Evolutionary conservation across 139 green algal genomes (phyloP), one percentile per base, ranked within the genome.

Genomic region (Asterochloris erici): DNA sequence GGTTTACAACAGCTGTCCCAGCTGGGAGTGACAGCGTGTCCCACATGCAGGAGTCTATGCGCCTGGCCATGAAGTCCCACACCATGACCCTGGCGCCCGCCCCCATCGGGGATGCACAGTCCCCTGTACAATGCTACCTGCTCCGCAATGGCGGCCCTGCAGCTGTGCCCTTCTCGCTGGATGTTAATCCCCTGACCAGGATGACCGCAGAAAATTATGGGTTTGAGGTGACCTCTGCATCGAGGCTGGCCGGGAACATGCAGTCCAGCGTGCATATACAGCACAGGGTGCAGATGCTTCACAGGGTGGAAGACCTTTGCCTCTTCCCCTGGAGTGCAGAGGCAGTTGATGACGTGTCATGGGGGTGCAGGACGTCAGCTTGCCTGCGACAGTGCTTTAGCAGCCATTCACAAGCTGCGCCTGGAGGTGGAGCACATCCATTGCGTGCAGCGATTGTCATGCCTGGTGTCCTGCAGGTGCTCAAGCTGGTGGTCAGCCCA

Each of bases 141-240:
- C 83, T 94, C 27, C 82, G 83, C 64, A 94, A 94, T 73, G 87
- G 84, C 47, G 86, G 90, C 6, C 85, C 87, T 19, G 85, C 78
- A 16, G 26, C 77, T 16, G 23, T 93, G 23, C 21, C 70, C 12
- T 94, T 87, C 79, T 79, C 17, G 14, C 63, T 94, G n/a, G 90
- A 94, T 24, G 78, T 77, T 16, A 60, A 73, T 6, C 81, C 83
- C 9, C 27, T 91, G 64, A 73, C 83, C 24, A 66, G 78, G 74
- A 47, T 92, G 78, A 60, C 64, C 10, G 26, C 62, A 13, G 78
- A 86, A 11, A 86, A 85, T 81, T 91, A 90, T 64, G 83, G 84
- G 0, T 88, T 85, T 26, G 84, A 90, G 70, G 83, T 94, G n/a
- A 68, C 90, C 14, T 73, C 60, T 88, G 79, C 66, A 29, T 66